Conservation (phyloP, 23 red algal species). For the Gracilaria vermiculophylla region DNA sequence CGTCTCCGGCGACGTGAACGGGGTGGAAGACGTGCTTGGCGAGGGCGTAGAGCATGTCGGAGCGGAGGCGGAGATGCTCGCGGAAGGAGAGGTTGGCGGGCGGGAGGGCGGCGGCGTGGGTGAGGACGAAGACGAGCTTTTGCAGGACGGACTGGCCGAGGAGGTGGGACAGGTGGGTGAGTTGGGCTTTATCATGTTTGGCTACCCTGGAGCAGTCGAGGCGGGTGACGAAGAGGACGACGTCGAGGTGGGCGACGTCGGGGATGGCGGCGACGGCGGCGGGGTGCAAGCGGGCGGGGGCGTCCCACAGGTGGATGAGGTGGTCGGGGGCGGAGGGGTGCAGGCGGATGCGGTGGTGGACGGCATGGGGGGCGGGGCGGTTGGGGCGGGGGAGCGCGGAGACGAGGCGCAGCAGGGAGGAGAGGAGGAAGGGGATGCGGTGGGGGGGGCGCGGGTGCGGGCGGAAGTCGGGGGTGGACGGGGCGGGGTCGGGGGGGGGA, state of each 20-base stretch:
- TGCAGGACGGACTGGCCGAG: conserved; percentile 27
- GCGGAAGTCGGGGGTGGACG: no score
- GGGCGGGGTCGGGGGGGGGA: no score
- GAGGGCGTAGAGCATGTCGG: background rate
- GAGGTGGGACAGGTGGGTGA: background rate
- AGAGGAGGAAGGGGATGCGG: no score
- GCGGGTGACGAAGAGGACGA: conserved; percentile 51
- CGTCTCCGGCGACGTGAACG: background rate
- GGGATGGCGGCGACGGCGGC: background rate
- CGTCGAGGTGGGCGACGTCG: background rate
- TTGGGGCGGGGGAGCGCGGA: no score
- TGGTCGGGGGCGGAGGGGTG: no score
- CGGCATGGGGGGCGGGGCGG: no score
- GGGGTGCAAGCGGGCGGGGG: no score
- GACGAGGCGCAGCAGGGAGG: no score
- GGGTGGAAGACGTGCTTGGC: conserved; percentile 13
- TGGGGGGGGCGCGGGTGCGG: no score
- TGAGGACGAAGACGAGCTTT: conserved; percentile 38
- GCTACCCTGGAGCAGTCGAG: conserved; percentile 30
- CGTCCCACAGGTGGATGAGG: no score
- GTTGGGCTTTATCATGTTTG: background rate
- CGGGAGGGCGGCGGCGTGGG: conserved; percentile 22
- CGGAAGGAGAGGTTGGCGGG: conserved; percentile 9
- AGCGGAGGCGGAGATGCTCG: conserved; percentile 32
- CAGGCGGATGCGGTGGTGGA: no score